Conservation (phyloP, 306 rosid genomes). For the Pachyrhizus erosus region DNA sequence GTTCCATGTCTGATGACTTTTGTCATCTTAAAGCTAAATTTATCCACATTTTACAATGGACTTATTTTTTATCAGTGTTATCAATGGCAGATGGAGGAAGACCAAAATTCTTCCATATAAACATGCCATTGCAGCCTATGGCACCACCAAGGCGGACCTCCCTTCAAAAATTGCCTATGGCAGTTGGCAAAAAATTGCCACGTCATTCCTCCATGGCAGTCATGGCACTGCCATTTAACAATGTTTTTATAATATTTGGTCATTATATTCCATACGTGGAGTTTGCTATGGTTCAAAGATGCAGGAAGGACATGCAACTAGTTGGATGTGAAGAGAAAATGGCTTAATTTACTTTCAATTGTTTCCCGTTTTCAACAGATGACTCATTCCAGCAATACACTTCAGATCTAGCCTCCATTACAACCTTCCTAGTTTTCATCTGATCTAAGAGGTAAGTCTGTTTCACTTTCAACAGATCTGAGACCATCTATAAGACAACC, state of each 20-base stretch:
- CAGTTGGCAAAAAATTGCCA: too few species aligned
- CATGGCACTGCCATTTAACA: too few species aligned
- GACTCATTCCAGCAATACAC: slow-evolving; percentile 6
- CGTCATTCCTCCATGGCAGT: too few species aligned
- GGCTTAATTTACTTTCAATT: not conserved
- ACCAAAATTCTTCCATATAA: too few species aligned
- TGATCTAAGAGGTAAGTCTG: not conserved
- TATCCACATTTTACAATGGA: not conserved
- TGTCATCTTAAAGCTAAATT: not conserved
- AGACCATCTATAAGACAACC: not conserved
- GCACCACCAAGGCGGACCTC: too few species aligned
- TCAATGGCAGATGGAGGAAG: too few species aligned
- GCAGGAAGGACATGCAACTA: not conserved
- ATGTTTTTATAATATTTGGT: not conserved
- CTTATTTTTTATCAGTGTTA: not conserved
- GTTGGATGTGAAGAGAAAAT: not conserved
- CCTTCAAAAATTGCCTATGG: too few species aligned
- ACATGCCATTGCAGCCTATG: too few species aligned
- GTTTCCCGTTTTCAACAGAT: not conserved
- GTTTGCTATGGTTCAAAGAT: not conserved
- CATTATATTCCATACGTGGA: not conserved
- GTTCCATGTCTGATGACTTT: slow-evolving; percentile 5
- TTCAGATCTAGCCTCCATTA: slow-evolving; percentile 14
- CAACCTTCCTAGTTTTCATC: slow-evolving; percentile 25
- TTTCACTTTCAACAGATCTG: not conserved